Percentiles rank a stretch among this genome's conserved stretches.
phyloP scores from a whole-genome alignment of 2,329 filamentous ascomycete species.

The Aspergillus sp. region DNA sequence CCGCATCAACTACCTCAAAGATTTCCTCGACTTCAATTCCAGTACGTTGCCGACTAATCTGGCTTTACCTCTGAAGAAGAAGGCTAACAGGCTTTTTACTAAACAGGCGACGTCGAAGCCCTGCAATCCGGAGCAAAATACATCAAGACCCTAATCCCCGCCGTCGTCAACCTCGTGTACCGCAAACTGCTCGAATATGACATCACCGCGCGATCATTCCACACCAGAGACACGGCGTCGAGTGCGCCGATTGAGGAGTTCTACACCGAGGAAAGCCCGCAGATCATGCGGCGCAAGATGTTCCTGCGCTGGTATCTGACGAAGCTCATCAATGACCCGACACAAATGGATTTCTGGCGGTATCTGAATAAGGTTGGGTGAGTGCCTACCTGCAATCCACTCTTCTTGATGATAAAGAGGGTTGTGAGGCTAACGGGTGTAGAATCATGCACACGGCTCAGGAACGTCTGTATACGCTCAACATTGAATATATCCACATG shows the following conservation, averaged over 20 bases:
- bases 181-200: slow-evolving; percentile 79
- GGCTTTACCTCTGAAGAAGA: neutral
- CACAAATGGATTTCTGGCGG: slow-evolving; percentile 78
- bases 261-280: slow-evolving; percentile 70
- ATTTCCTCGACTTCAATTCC: slow-evolving; percentile 74
- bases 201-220: slow-evolving; percentile 78
- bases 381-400: slow-evolving; percentile 29
- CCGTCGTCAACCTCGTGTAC: slow-evolving; percentile 83
- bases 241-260: slow-evolving; percentile 69
- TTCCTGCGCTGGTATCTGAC: slow-evolving; percentile 76
- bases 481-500: slow-evolving; percentile 81
- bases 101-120: slow-evolving; percentile 71
- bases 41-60: slow-evolving; percentile 52
- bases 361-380: slow-evolving; percentile 82
- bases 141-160: slow-evolving; percentile 79
- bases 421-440: slow-evolving; percentile 4
- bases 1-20: slow-evolving; percentile 73
- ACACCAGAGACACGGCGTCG: slow-evolving; percentile 63
- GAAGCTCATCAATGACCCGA: slow-evolving; percentile 75
- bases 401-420: neutral
- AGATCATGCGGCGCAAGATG: slow-evolving; percentile 77
- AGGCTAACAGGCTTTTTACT: neutral
- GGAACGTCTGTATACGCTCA: slow-evolving; percentile 71
- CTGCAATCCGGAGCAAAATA: slow-evolving; percentile 72
- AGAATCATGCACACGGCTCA: slow-evolving; percentile 82